Evolutionary conservation across 805 yeast genomes (phyloP).

Genomic region (Hanseniaspora thailandica): DNA sequence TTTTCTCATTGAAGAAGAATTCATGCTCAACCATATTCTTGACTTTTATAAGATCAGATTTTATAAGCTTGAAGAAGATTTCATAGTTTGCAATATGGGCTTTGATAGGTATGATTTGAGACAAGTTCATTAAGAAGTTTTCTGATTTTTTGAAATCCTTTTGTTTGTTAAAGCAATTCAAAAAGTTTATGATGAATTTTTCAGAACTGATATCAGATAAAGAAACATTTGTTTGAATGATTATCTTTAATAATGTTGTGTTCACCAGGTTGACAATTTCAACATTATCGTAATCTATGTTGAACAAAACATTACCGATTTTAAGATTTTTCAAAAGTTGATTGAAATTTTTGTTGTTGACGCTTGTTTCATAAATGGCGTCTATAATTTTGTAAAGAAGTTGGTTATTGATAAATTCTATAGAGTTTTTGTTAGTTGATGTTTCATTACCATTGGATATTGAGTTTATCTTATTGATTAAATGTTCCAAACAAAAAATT

Average conservation of each 20-base stretch:
- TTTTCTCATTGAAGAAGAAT: slow-evolving; percentile 5
- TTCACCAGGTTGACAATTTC: neutral
- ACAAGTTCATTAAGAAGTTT: neutral
- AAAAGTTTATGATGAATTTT: neutral
- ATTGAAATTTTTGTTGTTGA: neutral
- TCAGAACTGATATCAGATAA: slow-evolving; percentile 2
- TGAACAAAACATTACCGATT: slow-evolving; percentile 1
- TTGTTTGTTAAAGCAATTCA: neutral
- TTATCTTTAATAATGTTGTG: neutral
- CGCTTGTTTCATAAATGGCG: neutral
- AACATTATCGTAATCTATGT: neutral
- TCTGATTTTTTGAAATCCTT: neutral
- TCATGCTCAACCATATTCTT: slow-evolving; percentile 2
- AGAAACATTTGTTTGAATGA: neutral
- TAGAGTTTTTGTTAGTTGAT: neutral
- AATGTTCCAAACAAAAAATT: slow-evolving; percentile 44
- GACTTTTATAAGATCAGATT: neutral
- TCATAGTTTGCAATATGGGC: neutral
- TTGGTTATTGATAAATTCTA: neutral
- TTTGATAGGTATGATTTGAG: neutral
- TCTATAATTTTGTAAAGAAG: slow-evolving; percentile 3
- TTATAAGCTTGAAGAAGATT: neutral
- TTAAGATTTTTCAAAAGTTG: slow-evolving; percentile 3
- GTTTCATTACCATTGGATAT: slow-evolving; percentile 29
- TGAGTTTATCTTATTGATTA: slow-evolving; percentile 45